Conservation (phyloP, 2,329 filamentous ascomycete species). For the Zymoseptoria passerinii region DNA sequence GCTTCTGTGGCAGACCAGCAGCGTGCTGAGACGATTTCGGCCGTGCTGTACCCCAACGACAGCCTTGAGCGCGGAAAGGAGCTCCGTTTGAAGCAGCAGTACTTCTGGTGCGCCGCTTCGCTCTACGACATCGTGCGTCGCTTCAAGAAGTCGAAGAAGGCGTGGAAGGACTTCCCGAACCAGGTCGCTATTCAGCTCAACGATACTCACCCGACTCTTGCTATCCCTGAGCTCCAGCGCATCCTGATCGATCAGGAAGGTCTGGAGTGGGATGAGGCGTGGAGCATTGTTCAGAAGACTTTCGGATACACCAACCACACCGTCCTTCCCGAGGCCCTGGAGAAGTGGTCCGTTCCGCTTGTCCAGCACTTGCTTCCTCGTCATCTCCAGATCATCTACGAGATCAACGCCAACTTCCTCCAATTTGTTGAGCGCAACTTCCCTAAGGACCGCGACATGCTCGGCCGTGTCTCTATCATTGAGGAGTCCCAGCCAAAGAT, state of each 20-base stretch:
- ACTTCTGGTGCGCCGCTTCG: conserved; percentile 98
- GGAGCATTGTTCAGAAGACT: conserved; percentile 57
- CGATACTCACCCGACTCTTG: conserved; percentile 92
- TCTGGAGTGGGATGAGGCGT: conserved; percentile 86
- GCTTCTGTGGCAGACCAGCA: conserved; percentile 97
- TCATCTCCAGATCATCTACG: conserved; percentile 85
- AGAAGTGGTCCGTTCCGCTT: conserved; percentile 95
- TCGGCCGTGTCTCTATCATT: conserved; percentile 86
- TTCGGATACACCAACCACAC: conserved; percentile 99
- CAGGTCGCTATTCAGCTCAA: conserved; percentile 97
- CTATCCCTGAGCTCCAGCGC: conserved; percentile 89
- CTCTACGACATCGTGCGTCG: conserved; percentile 91
- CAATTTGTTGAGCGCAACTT: conserved; percentile 84
- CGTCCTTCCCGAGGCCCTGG: conserved; percentile 87
- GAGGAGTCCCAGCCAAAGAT: conserved; percentile 96
- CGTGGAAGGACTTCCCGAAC: conserved; percentile 86
- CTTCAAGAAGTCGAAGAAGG: conserved; percentile 92
- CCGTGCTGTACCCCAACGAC: conserved; percentile 94
- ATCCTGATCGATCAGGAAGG: conserved; percentile 86
- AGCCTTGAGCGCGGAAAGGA: conserved; percentile 96
- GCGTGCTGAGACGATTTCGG: conserved; percentile 96
- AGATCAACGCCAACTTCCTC: conserved; percentile 92
- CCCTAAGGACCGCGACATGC: conserved; percentile 79
- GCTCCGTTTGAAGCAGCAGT: conserved; percentile 95
- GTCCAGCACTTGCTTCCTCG: conserved; percentile 87